Conservation (phyloP, 768 basidiomycete genomes). For the Suillus lakei region DNA sequence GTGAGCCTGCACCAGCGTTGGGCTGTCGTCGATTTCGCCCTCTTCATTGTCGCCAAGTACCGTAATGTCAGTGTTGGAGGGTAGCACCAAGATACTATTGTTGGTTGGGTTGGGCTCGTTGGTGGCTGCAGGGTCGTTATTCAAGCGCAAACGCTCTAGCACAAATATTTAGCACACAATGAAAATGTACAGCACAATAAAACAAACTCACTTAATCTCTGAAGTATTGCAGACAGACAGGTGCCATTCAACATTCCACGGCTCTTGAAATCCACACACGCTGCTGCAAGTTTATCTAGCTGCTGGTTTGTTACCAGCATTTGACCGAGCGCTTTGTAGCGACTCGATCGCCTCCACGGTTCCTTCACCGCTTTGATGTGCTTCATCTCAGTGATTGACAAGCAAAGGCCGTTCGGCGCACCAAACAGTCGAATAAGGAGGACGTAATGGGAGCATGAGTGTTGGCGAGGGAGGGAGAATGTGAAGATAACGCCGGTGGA, state of each 20-base stretch:
- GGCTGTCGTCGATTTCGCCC: neutral
- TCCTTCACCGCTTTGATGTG: constrained; percentile 27
- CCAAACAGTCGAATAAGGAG: constrained; percentile 27
- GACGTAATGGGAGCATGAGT: constrained; percentile 34
- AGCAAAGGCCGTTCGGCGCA: constrained; percentile 31
- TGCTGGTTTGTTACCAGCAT: constrained; percentile 35
- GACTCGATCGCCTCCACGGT: constrained; percentile 39
- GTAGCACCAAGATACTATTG: too few species aligned
- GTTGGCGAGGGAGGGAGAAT: constrained; percentile 35
- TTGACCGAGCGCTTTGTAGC: constrained; percentile 33
- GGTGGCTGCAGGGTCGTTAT: neutral
- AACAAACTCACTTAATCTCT: too few species aligned
- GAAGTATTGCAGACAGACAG: too few species aligned
- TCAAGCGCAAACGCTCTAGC: neutral
- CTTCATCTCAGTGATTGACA: constrained; percentile 25
- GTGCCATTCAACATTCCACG: neutral
- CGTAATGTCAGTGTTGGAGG: too few species aligned
- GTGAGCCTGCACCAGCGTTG: neutral
- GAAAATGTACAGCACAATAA: neutral
- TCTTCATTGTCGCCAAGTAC: neutral
- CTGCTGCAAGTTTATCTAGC: constrained; percentile 30
- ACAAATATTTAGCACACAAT: neutral
- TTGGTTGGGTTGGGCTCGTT: too few species aligned
- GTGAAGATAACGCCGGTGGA: constrained; percentile 17
- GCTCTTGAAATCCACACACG: constrained; percentile 19